Conservation (phyloP, 2,329 filamentous ascomycete genomes). For the Penicillium occitanis region DNA sequence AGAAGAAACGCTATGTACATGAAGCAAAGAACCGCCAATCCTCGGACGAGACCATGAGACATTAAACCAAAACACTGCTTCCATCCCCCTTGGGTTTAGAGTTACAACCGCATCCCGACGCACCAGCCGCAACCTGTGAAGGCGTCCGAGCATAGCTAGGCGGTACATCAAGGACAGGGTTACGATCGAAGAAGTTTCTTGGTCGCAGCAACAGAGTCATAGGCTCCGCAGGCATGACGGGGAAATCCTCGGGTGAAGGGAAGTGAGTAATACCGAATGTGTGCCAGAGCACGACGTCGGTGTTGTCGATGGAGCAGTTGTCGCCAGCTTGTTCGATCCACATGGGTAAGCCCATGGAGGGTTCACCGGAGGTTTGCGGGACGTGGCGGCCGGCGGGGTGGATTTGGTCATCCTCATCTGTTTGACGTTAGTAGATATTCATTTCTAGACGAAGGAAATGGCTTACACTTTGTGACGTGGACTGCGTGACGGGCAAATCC, state of each 20-base stretch:
- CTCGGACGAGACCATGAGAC: background rate
- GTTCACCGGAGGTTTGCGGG: slow-evolving; percentile 80
- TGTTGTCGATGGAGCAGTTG: slow-evolving; percentile 69
- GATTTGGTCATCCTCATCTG: slow-evolving; percentile 76
- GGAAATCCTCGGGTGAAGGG: slow-evolving; percentile 85
- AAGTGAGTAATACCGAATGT: slow-evolving; percentile 91
- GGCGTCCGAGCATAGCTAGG: slow-evolving; percentile 73
- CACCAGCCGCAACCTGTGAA: slow-evolving; percentile 60
- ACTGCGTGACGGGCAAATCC: slow-evolving; percentile 84
- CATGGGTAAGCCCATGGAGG: slow-evolving; percentile 68
- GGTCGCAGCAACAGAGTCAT: slow-evolving; percentile 78
- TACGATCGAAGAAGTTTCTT: slow-evolving; percentile 77
- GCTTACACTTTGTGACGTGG: slow-evolving; percentile 83
- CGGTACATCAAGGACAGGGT: slow-evolving; percentile 77
- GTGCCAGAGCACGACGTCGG: slow-evolving; percentile 88
- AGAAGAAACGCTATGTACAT: slow-evolving; percentile 11
- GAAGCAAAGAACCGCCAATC: background rate
- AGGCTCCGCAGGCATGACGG: slow-evolving; percentile 84
- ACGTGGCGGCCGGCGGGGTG: slow-evolving; percentile 86
- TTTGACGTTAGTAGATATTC: slow-evolving; percentile 13
- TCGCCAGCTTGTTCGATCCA: slow-evolving; percentile 70
- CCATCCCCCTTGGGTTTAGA: slow-evolving; percentile 26
- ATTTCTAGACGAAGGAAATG: slow-evolving; percentile 15
- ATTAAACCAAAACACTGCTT: slow-evolving; percentile 20
- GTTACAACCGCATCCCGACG: slow-evolving; percentile 39